Evolutionary conservation across 2,329 filamentous ascomycete genomes (phyloP).

Genomic region (Talaromyces amestolkiae): DNA sequence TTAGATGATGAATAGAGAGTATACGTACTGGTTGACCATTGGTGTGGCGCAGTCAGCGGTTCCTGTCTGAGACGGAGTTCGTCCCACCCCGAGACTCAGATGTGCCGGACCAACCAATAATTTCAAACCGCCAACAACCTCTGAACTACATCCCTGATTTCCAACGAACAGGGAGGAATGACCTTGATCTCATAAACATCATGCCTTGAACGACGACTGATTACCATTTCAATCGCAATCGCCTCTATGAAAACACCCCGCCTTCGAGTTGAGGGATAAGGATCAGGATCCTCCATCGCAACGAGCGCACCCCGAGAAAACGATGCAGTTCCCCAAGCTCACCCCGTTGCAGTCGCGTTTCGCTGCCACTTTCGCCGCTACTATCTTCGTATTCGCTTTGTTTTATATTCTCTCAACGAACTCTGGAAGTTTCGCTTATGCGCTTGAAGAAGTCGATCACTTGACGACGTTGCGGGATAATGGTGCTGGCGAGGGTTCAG

Average conservation of each 20-base stretch:
- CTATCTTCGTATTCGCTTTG: conserved; percentile 58
- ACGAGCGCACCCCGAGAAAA: conserved; percentile 2
- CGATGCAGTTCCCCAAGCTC: conserved; percentile 50
- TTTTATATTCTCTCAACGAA: conserved; percentile 61
- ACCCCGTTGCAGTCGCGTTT: conserved; percentile 71
- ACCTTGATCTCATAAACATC: not conserved
- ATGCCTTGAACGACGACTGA: not conserved
- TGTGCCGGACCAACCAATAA: not conserved
- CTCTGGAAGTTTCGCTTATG: conserved; percentile 58
- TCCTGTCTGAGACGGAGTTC: not conserved
- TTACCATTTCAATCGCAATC: not conserved
- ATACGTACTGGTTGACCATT: not conserved
- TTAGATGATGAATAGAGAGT: not conserved
- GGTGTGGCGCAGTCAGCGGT: not conserved
- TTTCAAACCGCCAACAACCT: not conserved
- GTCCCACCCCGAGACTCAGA: not conserved
- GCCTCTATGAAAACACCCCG: conserved; percentile 1
- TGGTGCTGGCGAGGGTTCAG: conserved; percentile 44
- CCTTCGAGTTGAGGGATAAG: conserved; percentile 14
- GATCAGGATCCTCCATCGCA: not conserved
- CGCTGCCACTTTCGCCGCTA: conserved; percentile 63
- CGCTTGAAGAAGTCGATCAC: conserved; percentile 49
- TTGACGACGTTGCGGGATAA: conserved; percentile 19
- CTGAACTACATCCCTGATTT: not conserved
- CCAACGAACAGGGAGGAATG: not conserved